These are phyloP conservation scores for Porodaedalea pini DNA, from an alignment of 1,284 basidiomycete species.

Conservation along the genomic window DNA sequence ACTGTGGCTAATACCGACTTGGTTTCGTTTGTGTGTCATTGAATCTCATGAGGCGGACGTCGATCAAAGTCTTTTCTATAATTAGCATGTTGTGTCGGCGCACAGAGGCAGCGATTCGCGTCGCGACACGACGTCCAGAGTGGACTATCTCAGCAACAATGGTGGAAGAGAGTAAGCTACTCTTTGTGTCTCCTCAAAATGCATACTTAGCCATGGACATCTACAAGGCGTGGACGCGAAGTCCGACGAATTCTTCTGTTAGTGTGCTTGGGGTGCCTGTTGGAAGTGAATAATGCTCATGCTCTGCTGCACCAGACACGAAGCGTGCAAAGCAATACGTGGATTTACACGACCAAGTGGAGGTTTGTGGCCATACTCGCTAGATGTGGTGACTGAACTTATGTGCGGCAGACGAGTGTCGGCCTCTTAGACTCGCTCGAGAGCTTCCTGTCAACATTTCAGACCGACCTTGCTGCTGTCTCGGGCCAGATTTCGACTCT, in stretches of 20 bases:
- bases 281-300: not conserved
- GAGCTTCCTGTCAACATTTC: constrained; percentile 90
- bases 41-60: too few relatives aligned
- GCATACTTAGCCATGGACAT: not conserved
- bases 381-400: constrained; percentile 6
- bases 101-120: not conserved
- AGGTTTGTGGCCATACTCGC: constrained; percentile 35
- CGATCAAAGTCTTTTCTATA: not conserved
- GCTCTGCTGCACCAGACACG: constrained; percentile 19
- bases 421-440: constrained; percentile 82
- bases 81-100: not conserved
- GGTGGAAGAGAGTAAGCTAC: not conserved
- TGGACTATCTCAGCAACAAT: too few relatives aligned
- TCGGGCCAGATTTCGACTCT: constrained; percentile 95
- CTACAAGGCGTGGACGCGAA: not conserved
- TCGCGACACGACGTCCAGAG: too few relatives aligned
- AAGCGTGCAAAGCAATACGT: constrained; percentile 67
- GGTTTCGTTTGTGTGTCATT: too few relatives aligned
- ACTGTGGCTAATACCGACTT: too few relatives aligned
- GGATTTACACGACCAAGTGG: constrained; percentile 80
- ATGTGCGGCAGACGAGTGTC: constrained; percentile 60
- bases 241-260: constrained; percentile 15
- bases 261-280: not conserved
- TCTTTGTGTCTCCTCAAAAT: not conserved
- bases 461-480: constrained; percentile 88